phyloP scores from a whole-genome alignment of 2,329 filamentous ascomycete species.

The Cordyceps fumosorosea region DNA sequence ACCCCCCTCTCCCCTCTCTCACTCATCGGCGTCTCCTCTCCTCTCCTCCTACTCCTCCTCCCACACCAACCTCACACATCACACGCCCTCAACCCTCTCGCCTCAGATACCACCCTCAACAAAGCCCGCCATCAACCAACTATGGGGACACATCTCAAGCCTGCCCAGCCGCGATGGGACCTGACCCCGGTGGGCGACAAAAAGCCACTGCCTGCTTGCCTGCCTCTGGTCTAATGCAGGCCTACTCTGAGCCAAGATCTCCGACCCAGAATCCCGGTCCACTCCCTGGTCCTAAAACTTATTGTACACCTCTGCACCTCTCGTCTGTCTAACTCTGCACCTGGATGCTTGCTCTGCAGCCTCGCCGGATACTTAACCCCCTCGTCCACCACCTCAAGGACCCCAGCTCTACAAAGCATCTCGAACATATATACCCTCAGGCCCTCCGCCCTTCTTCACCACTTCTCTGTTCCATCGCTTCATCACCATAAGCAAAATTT shows the following conservation, averaged over 20 bases:
- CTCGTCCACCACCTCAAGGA: slow-evolving; percentile 7
- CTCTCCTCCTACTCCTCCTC: not conserved
- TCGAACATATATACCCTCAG: slow-evolving; percentile 13
- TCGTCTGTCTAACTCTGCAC: not conserved
- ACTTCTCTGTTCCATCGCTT: not conserved
- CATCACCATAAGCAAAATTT: not conserved
- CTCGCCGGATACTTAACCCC: slow-evolving; percentile 13
- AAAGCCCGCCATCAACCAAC: not conserved
- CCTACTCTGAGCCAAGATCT: slow-evolving; percentile 14
- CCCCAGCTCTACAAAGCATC: not conserved
- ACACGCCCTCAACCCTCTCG: slow-evolving; percentile 4
- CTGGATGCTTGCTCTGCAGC: slow-evolving; percentile 6
- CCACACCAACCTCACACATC: not conserved
- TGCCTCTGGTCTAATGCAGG: slow-evolving; percentile 13
- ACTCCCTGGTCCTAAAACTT: slow-evolving; percentile 11
- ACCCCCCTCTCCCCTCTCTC: not conserved
- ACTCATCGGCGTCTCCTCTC: not conserved
- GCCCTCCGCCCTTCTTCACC: slow-evolving; percentile 10
- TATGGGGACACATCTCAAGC: slow-evolving; percentile 5
- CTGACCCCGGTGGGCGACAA: slow-evolving; percentile 1
- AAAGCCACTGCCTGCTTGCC: slow-evolving; percentile 1
- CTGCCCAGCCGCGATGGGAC: slow-evolving; percentile 11
- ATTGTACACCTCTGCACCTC: slow-evolving; percentile 1
- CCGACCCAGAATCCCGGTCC: slow-evolving; percentile 14
- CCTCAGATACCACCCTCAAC: slow-evolving; percentile 12